Percentiles rank a stretch among this genome's conserved stretches.
Evolutionary conservation across 2,329 filamentous ascomycete genomes (phyloP).

Genomic region (Sclerotinia minor): DNA sequence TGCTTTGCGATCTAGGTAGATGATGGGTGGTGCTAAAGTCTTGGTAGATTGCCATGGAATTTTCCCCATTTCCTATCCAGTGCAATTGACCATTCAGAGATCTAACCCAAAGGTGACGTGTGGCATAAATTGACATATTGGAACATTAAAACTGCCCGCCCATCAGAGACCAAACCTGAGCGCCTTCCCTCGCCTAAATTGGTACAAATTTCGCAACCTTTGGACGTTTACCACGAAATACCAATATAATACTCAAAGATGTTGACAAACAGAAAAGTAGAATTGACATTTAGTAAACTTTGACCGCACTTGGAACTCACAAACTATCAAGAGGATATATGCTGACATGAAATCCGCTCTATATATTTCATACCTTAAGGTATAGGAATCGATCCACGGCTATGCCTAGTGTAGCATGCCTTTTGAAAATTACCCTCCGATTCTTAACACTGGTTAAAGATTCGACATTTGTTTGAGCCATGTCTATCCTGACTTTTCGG

Average conservation of each 20-base stretch:
- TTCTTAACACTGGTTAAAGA: neutral
- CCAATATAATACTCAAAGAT: neutral
- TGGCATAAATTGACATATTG: slow-evolving; percentile 20
- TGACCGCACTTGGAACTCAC: neutral
- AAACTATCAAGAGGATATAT: neutral
- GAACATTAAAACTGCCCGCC: slow-evolving; percentile 24
- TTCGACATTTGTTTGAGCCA: neutral
- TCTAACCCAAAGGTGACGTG: slow-evolving; percentile 10
- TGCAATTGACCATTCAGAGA: neutral
- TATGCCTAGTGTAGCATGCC: neutral
- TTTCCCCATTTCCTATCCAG: slow-evolving; percentile 16
- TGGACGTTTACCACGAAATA: slow-evolving; percentile 26
- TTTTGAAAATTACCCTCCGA: neutral
- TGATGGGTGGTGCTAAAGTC: slow-evolving; percentile 9
- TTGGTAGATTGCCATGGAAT: slow-evolving; percentile 14
- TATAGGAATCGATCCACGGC: neutral
- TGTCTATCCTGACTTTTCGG: neutral
- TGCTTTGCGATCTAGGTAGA: neutral
- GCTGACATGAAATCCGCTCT: neutral
- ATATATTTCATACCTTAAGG: neutral
- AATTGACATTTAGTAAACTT: no score
- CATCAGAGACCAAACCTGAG: slow-evolving; percentile 12
- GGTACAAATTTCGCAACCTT: slow-evolving; percentile 28
- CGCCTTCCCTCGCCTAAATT: slow-evolving; percentile 27
- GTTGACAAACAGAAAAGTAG: no score